Conservation (phyloP, 2,329 filamentous ascomycete genomes). For the Colletotrichum orchidophilum region DNA sequence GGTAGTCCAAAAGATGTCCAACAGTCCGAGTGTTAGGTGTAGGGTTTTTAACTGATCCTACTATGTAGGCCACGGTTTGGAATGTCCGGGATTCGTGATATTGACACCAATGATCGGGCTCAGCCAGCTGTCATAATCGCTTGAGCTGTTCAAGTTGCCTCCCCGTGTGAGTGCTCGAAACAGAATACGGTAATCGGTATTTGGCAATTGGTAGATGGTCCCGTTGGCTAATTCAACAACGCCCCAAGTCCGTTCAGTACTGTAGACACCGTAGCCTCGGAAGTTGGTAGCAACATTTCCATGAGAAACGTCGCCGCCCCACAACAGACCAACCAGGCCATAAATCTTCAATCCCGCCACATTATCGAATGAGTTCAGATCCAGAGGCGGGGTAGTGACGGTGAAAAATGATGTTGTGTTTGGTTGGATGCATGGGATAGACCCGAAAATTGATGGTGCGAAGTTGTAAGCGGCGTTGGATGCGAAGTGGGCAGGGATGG, state of each 20-base stretch:
- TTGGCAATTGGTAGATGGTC: conserved; percentile 21
- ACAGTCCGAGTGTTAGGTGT: background rate
- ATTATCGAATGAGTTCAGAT: conserved; percentile 14
- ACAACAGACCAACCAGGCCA: conserved; percentile 13
- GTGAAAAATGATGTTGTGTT: background rate
- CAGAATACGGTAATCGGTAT: conserved; percentile 27
- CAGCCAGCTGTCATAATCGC: conserved; percentile 27
- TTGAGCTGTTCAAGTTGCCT: background rate
- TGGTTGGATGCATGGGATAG: background rate
- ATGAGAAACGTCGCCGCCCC: conserved; percentile 15
- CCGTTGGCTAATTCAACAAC: conserved; percentile 23
- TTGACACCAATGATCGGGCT: conserved; percentile 20
- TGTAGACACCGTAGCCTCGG: conserved; percentile 22
- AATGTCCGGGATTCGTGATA: conserved; percentile 15
- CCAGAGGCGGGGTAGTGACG: background rate
- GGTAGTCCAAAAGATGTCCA: background rate
- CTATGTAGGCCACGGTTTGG: conserved; percentile 9
- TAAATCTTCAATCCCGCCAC: conserved; percentile 20
- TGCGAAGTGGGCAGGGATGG: conserved; percentile 12
- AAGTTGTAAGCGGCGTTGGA: conserved; percentile 17
- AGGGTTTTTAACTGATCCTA: background rate
- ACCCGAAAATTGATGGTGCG: conserved; percentile 9
- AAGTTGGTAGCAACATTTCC: conserved; percentile 1
- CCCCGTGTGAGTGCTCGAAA: conserved; percentile 17
- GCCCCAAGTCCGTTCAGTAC: conserved; percentile 16